phyloP scores from a whole-genome alignment of 176 grass and related monocot genomes.

The Themeda triandra region DNA sequence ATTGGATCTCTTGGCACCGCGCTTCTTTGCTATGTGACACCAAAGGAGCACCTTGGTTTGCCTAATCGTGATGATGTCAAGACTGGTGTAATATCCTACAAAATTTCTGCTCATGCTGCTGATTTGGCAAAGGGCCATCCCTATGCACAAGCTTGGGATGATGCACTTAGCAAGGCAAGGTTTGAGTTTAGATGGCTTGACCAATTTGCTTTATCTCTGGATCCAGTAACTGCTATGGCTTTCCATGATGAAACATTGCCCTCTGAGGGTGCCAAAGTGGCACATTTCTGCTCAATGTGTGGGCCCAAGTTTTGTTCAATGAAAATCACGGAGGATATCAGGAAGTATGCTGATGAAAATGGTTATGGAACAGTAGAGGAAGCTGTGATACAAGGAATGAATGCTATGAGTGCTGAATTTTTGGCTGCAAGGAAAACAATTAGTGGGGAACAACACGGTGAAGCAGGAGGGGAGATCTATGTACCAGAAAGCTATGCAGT shows the following conservation, averaged over 20 bases:
- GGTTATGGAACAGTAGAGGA: constrained; percentile 90
- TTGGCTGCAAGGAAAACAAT: constrained; percentile 79
- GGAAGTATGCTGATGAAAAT: constrained; percentile 94
- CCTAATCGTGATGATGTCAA: constrained; percentile 98
- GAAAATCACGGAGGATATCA: constrained; percentile 99
- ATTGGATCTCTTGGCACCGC: constrained; percentile 94
- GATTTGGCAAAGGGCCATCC: constrained; percentile 96
- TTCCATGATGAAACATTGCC: constrained; percentile 97
- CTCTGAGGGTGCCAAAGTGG: constrained; percentile 96
- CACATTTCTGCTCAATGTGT: constrained; percentile 99
- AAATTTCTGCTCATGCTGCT: constrained; percentile 95
- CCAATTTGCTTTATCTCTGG: constrained; percentile 90
- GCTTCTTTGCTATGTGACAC: constrained; percentile 98
- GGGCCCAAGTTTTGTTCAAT: constrained; percentile 98
- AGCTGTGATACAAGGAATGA: constrained; percentile 85
- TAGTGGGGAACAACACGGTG: constrained; percentile 94
- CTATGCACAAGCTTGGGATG: constrained; percentile 89
- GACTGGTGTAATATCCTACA: constrained; percentile 89
- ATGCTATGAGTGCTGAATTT: constrained; percentile 93
- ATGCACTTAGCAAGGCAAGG: constrained; percentile 89
- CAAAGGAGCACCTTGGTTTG: constrained; percentile 97
- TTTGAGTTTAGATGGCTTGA: constrained; percentile 99
- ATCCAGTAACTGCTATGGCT: constrained; percentile 93
- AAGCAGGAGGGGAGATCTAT: constrained; percentile 96
- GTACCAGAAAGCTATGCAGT: constrained; percentile 76